Conservation (phyloP, 306 rosid genomes). For the Castanospermum australe region DNA sequence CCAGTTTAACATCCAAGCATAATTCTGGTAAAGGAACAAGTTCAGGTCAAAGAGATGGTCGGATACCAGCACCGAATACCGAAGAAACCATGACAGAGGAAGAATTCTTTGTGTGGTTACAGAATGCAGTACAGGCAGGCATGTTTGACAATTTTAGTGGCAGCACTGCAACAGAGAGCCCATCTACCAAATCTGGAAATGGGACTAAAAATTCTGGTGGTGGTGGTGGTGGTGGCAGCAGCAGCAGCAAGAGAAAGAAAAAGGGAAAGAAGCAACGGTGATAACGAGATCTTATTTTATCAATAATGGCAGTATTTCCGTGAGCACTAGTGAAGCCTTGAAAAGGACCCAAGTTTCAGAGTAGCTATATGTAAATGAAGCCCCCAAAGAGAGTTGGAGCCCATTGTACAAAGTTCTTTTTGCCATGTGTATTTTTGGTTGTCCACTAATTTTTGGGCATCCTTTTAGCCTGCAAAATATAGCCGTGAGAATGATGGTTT, state of each 20-base stretch:
- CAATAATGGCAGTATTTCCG: conserved; percentile 22
- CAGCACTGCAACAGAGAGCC: conserved; percentile 54
- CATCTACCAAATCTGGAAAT: conserved; percentile 55
- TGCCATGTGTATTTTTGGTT: conserved; percentile 11
- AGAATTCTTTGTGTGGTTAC: conserved; percentile 91
- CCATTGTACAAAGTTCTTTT: conserved; percentile 43
- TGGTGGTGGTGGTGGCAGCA: conserved; percentile 30
- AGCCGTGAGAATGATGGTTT: background rate
- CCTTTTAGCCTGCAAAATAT: background rate
- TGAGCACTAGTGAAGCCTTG: conserved; percentile 29
- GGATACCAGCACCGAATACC: conserved; percentile 55
- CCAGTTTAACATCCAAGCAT: conserved; percentile 70
- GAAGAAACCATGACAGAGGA: conserved; percentile 92
- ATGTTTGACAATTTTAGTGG: conserved; percentile 54
- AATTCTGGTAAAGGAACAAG: conserved; percentile 67
- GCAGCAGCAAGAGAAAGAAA: conserved; percentile 80
- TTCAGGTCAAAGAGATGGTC: conserved; percentile 77
- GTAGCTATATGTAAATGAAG: conserved; percentile 36
- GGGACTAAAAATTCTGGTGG: conserved; percentile 50
- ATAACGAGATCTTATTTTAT: conserved; percentile 25
- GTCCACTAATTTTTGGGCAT: conserved; percentile 13
- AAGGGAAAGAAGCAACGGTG: conserved; percentile 84
- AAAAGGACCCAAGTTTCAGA: conserved; percentile 27
- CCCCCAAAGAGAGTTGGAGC: conserved; percentile 36
- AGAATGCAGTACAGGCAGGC: conserved; percentile 79